Evolutionary conservation across 1,284 basidiomycete species (phyloP).

Genomic region (Ceratobasidium sp.): DNA sequence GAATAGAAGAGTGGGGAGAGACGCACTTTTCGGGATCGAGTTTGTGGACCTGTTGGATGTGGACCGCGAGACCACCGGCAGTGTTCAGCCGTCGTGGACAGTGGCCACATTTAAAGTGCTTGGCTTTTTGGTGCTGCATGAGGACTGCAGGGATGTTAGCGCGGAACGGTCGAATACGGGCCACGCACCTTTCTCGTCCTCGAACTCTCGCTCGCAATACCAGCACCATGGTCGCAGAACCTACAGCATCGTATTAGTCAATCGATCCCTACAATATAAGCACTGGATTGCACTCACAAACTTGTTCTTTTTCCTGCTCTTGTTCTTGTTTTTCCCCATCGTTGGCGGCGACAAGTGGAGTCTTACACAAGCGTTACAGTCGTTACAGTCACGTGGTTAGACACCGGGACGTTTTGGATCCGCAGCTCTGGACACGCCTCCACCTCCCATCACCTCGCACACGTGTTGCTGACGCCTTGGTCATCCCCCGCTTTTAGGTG

Average conservation of each 20-base stretch:
- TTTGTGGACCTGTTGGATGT: slow-evolving; percentile 98
- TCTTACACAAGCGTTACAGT: no score
- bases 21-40: slow-evolving; percentile 93
- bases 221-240: slow-evolving; percentile 94
- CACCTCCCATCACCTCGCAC: no score
- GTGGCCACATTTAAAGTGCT: slow-evolving; percentile 97
- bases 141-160: slow-evolving; percentile 65
- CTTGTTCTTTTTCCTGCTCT: slow-evolving; percentile 67
- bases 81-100: slow-evolving; percentile 96
- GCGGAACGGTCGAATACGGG: slow-evolving; percentile 2
- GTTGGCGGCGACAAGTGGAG: not conserved
- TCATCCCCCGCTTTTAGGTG: no score
- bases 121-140: slow-evolving; percentile 99
- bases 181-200: slow-evolving; percentile 88
- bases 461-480: no score
- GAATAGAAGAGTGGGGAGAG: not conserved
- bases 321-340: slow-evolving; percentile 85
- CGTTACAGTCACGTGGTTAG: not conserved
- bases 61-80: slow-evolving; percentile 96
- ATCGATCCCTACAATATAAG: not conserved
- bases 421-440: not conserved
- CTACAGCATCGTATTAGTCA: slow-evolving; percentile 51
- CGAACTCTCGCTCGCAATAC: slow-evolving; percentile 99
- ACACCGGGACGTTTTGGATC: not conserved
- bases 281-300: not conserved